Conservation (phyloP, 169 alveolate species). For the Plasmodium knowlesi region DNA sequence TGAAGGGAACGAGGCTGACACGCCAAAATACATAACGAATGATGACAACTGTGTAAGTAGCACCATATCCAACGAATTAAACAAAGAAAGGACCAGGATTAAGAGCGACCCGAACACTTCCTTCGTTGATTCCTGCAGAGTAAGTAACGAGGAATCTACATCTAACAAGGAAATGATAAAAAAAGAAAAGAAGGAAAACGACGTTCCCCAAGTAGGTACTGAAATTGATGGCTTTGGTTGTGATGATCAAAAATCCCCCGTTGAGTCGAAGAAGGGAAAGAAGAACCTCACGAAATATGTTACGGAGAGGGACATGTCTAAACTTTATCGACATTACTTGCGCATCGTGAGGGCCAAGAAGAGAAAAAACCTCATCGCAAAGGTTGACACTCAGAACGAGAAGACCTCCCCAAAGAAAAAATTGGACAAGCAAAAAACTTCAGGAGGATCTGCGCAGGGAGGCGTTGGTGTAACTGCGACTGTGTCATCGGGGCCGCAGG, state of each 20-base stretch:
- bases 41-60: not conserved
- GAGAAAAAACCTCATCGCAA: not conserved
- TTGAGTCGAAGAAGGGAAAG: constrained; percentile 14
- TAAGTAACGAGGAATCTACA: not conserved
- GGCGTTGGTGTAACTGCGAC: not conserved
- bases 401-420: not conserved
- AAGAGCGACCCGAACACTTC: not conserved
- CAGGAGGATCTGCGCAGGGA: not conserved
- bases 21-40: not conserved
- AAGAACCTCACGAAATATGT: constrained; percentile 18
- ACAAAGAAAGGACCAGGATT: not conserved
- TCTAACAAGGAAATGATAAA: not conserved
- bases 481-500: not conserved
- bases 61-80: not conserved
- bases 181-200: not conserved
- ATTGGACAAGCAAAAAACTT: not conserved
- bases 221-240: not conserved
- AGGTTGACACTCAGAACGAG: not conserved
- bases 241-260: not conserved
- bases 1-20: not conserved
- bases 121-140: not conserved
- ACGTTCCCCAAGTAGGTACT: too few species aligned
- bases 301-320: constrained; percentile 56
- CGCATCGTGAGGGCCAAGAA: constrained; percentile 13
- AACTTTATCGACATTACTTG: constrained; percentile 34